These are phyloP conservation scores for Phytophthora pisi DNA, from an alignment of 352 stramenopile species.

Conservation along the genomic window DNA sequence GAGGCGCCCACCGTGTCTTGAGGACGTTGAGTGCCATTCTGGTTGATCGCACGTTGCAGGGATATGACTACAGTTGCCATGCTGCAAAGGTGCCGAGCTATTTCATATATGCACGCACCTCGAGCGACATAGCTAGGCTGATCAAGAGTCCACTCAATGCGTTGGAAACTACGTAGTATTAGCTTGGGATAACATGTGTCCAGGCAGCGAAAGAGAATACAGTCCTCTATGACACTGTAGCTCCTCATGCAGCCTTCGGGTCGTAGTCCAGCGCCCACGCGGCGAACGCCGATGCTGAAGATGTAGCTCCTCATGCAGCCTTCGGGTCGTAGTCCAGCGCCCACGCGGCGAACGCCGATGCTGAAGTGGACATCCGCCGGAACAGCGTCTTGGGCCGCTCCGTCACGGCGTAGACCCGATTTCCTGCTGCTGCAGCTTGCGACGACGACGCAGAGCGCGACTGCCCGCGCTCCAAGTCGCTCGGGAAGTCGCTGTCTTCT, in stretches of 20 bases:
- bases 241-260: slow-evolving; percentile 14
- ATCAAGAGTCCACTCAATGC: no score
- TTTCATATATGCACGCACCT: background rate
- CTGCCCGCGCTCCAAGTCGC: slow-evolving; percentile 15
- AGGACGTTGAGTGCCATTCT: background rate
- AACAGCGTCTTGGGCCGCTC: slow-evolving; percentile 34
- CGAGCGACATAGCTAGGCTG: no score
- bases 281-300: slow-evolving; percentile 37
- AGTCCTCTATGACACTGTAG: no score
- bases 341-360: slow-evolving; percentile 38
- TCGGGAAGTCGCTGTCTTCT: background rate
- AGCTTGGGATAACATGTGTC: no score
- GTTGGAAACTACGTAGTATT: no score
- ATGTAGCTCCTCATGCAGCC: background rate
- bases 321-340: slow-evolving; percentile 43
- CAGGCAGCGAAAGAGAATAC: no score
- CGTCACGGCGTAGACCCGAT: slow-evolving; percentile 36
- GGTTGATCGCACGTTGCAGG: background rate
- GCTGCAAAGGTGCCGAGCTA: background rate
- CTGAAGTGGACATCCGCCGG: slow-evolving; percentile 36
- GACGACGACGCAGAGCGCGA: slow-evolving; percentile 15
- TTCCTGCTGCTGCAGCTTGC: slow-evolving; percentile 10
- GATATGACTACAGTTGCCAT: background rate
- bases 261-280: slow-evolving; percentile 45
- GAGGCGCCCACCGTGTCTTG: background rate